Evolutionary conservation across 331 rosid genomes (phyloP).

Genomic region (Cucumis variabilis): DNA sequence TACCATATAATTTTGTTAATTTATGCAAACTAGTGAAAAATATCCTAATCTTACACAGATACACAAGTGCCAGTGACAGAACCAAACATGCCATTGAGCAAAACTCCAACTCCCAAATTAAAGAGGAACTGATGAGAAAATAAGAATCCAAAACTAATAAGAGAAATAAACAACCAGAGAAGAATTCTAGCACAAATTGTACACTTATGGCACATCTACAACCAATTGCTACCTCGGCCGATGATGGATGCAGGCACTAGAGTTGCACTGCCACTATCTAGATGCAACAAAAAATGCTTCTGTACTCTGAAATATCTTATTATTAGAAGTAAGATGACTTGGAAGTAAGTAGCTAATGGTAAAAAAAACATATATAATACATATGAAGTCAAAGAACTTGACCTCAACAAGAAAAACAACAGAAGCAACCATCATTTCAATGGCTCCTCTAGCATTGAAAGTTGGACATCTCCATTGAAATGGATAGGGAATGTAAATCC

Average conservation of each 20-base stretch:
- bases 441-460: constrained; percentile 75
- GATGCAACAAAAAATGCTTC: constrained; percentile 82
- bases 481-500: constrained; percentile 82
- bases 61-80: constrained; percentile 65
- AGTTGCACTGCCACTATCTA: constrained; percentile 84
- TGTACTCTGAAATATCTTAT: constrained; percentile 57
- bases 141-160: neutral
- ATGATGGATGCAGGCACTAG: constrained; percentile 88
- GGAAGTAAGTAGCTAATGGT: neutral
- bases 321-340: neutral
- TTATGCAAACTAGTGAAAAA: constrained; percentile 2
- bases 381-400: constrained; percentile 27
- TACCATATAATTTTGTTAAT: neutral
- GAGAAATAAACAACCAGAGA: neutral
- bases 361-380: neutral
- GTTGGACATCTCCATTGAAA: constrained; percentile 95
- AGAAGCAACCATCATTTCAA: constrained; percentile 88
- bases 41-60: constrained; percentile 59
- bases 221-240: constrained; percentile 85
- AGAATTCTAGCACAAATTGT: neutral
- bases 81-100: constrained; percentile 72
- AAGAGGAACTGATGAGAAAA: neutral
- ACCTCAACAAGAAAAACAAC: constrained; percentile 87
- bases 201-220: constrained; percentile 36
- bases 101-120: constrained; percentile 62